A percentile compares a stretch with the other conserved stretches of the same genome.
Evolutionary conservation across 495 filamentous ascomycete genomes (phyloP).

Genomic region (Penicillium alfredii): DNA sequence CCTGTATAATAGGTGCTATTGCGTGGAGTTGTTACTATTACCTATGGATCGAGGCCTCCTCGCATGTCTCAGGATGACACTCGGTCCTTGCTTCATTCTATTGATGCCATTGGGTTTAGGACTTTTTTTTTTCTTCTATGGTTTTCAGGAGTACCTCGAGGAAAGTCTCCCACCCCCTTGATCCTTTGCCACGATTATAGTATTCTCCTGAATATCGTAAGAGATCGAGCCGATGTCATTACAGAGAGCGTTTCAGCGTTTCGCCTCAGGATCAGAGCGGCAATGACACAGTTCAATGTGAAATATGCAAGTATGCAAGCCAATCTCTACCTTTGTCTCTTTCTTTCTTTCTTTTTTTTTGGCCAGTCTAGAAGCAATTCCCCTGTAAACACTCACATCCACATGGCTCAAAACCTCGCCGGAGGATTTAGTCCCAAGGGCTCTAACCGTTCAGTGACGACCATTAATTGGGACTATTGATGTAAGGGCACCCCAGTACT

Average conservation of each 20-base stretch:
- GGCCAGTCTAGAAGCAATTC: not conserved
- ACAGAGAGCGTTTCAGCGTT: conserved; percentile 19
- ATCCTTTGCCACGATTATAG: conserved; percentile 7
- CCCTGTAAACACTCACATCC: conserved; percentile 15
- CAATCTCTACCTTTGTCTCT: not conserved
- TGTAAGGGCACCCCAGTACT: conserved; percentile 34
- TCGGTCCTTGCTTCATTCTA: conserved; percentile 40
- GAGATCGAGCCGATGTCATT: conserved; percentile 6
- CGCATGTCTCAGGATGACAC: conserved; percentile 23
- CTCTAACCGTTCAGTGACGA: conserved; percentile 1
- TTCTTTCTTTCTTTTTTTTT: not conserved
- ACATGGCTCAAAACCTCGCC: conserved; percentile 11
- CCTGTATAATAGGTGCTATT: too few relatives aligned
- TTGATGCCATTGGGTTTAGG: conserved; percentile 13
- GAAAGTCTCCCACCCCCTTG: conserved; percentile 17
- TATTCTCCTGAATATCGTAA: conserved; percentile 24
- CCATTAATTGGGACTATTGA: conserved; percentile 30
- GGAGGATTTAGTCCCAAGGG: conserved; percentile 9
- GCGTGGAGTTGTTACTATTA: too few relatives aligned
- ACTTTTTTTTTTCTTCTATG: too few relatives aligned
- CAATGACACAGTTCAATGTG: conserved; percentile 5
- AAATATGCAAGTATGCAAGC: conserved; percentile 13
- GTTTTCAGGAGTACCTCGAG: too few relatives aligned
- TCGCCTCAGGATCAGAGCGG: conserved; percentile 6
- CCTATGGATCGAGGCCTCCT: conserved; percentile 17